Percentiles rank a stretch among this genome's conserved stretches.
phyloP scores from a whole-genome alignment of 768 basidiomycete species.

The Tylopilus plumbeoviolaceoides region DNA sequence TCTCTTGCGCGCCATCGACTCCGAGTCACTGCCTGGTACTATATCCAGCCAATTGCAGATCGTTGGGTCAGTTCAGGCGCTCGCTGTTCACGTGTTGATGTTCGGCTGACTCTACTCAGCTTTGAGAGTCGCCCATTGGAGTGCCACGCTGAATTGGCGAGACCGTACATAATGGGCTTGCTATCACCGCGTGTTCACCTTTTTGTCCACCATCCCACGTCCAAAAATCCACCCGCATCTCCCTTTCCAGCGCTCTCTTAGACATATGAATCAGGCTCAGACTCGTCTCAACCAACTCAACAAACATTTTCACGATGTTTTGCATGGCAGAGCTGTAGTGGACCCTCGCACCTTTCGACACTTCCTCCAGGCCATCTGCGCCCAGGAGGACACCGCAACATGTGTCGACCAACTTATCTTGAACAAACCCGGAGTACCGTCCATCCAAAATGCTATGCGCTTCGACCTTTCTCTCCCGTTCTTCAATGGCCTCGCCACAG shows the following conservation, averaged over 20 bases:
- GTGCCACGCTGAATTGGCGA: conserved; percentile 3
- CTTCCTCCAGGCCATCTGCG: conserved; percentile 47
- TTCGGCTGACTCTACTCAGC: neutral
- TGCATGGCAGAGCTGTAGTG: conserved; percentile 29
- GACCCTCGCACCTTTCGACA: conserved; percentile 19
- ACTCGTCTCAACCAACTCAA: conserved; percentile 27
- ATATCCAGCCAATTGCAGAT: no score
- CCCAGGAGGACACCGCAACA: conserved; percentile 35
- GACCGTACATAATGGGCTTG: no score
- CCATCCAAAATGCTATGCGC: conserved; percentile 43
- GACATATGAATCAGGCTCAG: neutral
- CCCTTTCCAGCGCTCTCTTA: neutral
- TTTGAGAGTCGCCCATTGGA: conserved; percentile 1
- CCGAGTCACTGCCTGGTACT: no score
- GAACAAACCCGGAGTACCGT: conserved; percentile 32
- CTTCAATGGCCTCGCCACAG: conserved; percentile 40
- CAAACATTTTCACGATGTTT: conserved; percentile 33
- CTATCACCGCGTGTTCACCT: neutral
- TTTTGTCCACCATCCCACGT: conserved; percentile 1
- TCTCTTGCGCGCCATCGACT: no score
- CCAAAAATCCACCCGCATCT: neutral
- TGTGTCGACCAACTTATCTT: conserved; percentile 38
- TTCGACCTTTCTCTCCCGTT: conserved; percentile 37
- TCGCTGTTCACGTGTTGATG: no score
- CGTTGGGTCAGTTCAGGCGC: no score